These are phyloP conservation scores for Penicillium tannophilum DNA, from an alignment of 495 filamentous ascomycete species.

Conservation along the genomic window DNA sequence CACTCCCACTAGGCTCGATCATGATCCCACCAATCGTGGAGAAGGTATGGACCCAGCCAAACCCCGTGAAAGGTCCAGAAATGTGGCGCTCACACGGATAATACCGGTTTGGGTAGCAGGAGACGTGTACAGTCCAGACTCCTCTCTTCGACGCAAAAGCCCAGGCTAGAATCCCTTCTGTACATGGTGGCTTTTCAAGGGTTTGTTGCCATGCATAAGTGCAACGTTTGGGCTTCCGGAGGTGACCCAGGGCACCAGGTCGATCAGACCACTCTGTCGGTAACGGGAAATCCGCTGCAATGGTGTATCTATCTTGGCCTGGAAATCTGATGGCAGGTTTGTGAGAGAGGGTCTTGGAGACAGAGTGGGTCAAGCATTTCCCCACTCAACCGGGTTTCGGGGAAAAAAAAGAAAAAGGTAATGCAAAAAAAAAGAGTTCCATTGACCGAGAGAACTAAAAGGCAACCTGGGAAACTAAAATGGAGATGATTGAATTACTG, in stretches of 20 bases:
- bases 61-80: conserved; percentile 1
- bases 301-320: conserved; percentile 24
- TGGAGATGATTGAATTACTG: too few relatives aligned
- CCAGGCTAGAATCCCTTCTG: background rate
- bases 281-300: conserved; percentile 23
- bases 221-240: conserved; percentile 8
- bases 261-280: conserved; percentile 29
- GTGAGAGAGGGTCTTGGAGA: background rate
- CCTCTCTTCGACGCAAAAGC: background rate
- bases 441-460: background rate
- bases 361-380: background rate
- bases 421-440: background rate
- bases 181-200: background rate
- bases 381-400: background rate
- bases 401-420: background rate
- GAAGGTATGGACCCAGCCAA: background rate
- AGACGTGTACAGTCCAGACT: conserved; percentile 1
- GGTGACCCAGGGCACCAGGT: conserved; percentile 23
- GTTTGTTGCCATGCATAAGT: background rate
- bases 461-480: too few relatives aligned
- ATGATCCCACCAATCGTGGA: conserved; percentile 20
- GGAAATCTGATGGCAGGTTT: background rate
- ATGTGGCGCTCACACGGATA: conserved; percentile 6
- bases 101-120: background rate
- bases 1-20: conserved; percentile 45